phyloP scores from a whole-genome alignment of 2,329 filamentous ascomycete species.

The Arthrobotrys entomopaga region DNA sequence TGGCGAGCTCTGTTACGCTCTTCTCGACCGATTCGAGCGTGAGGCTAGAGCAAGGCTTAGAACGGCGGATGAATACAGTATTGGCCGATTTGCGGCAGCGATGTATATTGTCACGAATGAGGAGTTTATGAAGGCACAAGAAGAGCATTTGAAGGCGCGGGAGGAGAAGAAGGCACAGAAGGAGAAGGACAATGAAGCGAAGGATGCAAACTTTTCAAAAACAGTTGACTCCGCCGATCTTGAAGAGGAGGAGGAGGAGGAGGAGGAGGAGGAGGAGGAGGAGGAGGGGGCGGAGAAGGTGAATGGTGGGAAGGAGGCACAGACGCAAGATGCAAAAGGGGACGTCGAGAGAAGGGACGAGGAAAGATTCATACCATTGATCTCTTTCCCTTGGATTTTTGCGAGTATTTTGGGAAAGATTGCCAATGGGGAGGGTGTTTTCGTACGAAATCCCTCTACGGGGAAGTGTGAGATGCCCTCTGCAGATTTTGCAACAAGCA shows the following conservation, averaged over 20 bases:
- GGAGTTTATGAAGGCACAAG: conserved; percentile 68
- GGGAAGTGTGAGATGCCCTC: conserved; percentile 27
- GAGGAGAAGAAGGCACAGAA: no score
- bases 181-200: no score
- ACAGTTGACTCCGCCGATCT: no score
- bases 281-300: no score
- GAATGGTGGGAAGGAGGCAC: no score
- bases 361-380: conserved; percentile 75
- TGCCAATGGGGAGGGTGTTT: conserved; percentile 64
- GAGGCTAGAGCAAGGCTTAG: conserved; percentile 74
- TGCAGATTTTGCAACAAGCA: conserved; percentile 5
- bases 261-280: no score
- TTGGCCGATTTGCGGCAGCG: conserved; percentile 81
- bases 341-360: conserved; percentile 67
- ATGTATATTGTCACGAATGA: conserved; percentile 86
- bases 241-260: no score
- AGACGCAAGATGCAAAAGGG: no score
- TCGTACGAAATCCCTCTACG: conserved; percentile 13
- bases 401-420: conserved; percentile 76
- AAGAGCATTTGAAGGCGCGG: no score
- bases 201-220: no score
- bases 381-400: conserved; percentile 96
- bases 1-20: conserved; percentile 71
- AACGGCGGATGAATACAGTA: conserved; percentile 67
- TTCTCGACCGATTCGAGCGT: conserved; percentile 76